Percentiles rank a stretch among this genome's conserved stretches.
Evolutionary conservation across 306 rosid species (phyloP).

Genomic region (Medicago arabica): DNA sequence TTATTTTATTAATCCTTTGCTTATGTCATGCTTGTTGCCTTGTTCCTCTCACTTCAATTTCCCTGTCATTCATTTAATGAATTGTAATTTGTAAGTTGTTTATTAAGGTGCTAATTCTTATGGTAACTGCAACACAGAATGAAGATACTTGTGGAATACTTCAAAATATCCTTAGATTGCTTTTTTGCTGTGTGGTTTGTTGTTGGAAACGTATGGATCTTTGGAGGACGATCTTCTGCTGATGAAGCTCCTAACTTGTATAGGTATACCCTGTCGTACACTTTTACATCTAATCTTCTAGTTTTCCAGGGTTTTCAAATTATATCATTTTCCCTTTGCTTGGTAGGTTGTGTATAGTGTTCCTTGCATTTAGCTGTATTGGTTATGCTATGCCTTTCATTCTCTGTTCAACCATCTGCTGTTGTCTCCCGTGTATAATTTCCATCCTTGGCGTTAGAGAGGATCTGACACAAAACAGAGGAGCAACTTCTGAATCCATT

Average conservation of each 20-base stretch:
- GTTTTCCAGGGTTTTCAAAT: conserved; percentile 30
- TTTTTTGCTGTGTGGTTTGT: conserved; percentile 99
- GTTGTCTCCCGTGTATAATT: conserved; percentile 96
- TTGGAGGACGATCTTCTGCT: conserved; percentile 85
- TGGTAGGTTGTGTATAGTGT: conserved; percentile 92
- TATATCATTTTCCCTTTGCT: conserved; percentile 41
- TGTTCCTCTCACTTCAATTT: conserved; percentile 26
- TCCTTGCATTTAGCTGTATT: conserved; percentile 92
- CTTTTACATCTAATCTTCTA: conserved; percentile 25
- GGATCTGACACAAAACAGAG: conserved; percentile 80
- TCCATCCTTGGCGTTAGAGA: conserved; percentile 94
- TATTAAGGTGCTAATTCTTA: conserved; percentile 41
- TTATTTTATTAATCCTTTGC: conserved; percentile 26
- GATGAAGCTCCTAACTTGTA: conserved; percentile 88
- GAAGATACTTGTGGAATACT: conserved; percentile 82
- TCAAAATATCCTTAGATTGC: conserved; percentile 92
- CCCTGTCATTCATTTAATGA: conserved; percentile 16
- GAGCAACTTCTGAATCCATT: conserved; percentile 92
- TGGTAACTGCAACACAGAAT: conserved; percentile 56
- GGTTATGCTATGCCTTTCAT: conserved; percentile 99
- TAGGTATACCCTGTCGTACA: conserved; percentile 60
- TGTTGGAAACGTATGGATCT: conserved; percentile 98
- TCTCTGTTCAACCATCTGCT: conserved; percentile 96
- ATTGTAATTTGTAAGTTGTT: conserved; percentile 33
- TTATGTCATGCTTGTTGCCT: background rate